A percentile compares a stretch with the other conserved stretches of the same genome.
Evolutionary conservation across 1,284 basidiomycete species (phyloP).

Genomic region (Ganoderma multipileum): DNA sequence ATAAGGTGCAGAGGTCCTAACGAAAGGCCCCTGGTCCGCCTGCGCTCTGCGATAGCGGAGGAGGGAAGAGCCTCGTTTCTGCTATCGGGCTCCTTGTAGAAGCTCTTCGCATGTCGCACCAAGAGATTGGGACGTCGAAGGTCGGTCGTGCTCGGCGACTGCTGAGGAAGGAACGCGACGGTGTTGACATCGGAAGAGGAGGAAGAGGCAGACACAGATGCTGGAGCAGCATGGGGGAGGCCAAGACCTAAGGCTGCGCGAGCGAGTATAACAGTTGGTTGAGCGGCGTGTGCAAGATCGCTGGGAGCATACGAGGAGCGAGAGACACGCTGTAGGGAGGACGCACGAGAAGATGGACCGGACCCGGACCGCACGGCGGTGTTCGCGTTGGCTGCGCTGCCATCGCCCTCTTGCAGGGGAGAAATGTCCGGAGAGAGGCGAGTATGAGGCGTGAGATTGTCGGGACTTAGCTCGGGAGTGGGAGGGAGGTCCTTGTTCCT

Average conservation of each 20-base stretch:
- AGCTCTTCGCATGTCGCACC: conserved; percentile 56
- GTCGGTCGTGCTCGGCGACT: conserved; percentile 28
- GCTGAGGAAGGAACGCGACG: conserved; percentile 43
- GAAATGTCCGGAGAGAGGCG: conserved; percentile 19
- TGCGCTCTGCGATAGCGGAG: conserved; percentile 44
- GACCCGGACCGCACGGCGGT: conserved; percentile 18
- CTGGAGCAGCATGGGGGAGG: conserved; percentile 58
- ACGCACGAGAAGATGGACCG: conserved; percentile 29
- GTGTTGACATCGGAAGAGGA: conserved; percentile 50
- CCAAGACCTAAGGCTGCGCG: conserved; percentile 66
- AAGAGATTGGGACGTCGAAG: conserved; percentile 25
- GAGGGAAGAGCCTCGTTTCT: conserved; percentile 24
- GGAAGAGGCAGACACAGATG: conserved; percentile 48
- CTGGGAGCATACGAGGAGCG: conserved; percentile 33
- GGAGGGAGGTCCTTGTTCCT: conserved; percentile 75
- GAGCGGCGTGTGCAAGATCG: conserved; percentile 31
- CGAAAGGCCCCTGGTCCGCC: conserved; percentile 50
- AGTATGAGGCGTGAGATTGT: conserved; percentile 21
- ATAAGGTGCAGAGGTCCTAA: conserved; percentile 50
- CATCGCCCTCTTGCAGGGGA: conserved; percentile 18
- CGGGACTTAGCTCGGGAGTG: conserved; percentile 50
- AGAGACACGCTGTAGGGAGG: conserved; percentile 27
- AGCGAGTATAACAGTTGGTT: conserved; percentile 55
- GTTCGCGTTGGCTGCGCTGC: conserved; percentile 11
- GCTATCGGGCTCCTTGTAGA: conserved; percentile 44